Evolutionary conservation across 176 grass and related monocot genomes (phyloP).

Genomic region (Phyllostachys edulis): DNA sequence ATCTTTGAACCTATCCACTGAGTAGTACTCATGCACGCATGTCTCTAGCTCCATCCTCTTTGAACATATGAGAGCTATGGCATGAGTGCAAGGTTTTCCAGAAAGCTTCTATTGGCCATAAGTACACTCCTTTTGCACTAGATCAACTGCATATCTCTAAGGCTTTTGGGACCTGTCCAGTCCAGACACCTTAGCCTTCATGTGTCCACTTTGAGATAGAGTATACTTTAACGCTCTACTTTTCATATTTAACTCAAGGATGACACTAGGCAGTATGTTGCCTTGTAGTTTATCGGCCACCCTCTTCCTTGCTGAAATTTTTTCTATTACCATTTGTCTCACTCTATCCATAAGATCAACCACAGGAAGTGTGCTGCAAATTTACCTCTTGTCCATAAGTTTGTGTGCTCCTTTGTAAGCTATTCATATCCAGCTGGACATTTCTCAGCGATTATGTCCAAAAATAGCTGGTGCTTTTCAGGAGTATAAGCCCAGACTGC

Average conservation of each 20-base stretch:
- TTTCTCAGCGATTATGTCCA: no score
- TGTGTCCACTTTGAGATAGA: not conserved
- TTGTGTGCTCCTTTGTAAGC: no score
- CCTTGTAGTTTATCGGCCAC: not conserved
- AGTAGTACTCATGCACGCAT: conserved; percentile 14
- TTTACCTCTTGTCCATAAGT: no score
- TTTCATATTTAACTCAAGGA: not conserved
- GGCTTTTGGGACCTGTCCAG: no score
- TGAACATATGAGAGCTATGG: not conserved
- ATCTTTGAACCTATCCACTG: not conserved
- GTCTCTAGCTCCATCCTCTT: not conserved
- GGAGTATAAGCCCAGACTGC: no score
- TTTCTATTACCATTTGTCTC: no score
- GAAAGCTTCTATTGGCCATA: not conserved
- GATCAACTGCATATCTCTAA: not conserved
- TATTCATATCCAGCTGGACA: no score
- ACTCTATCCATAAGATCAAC: no score
- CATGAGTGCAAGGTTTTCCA: conserved; percentile 20
- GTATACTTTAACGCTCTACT: not conserved
- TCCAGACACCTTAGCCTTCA: not conserved
- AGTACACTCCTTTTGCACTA: not conserved
- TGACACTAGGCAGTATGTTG: not conserved
- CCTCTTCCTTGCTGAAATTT: no score
- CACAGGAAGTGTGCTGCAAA: no score
- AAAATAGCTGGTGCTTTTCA: no score